Conservation (phyloP, 257 asterid genomes). For the Buddleja alternifolia region DNA sequence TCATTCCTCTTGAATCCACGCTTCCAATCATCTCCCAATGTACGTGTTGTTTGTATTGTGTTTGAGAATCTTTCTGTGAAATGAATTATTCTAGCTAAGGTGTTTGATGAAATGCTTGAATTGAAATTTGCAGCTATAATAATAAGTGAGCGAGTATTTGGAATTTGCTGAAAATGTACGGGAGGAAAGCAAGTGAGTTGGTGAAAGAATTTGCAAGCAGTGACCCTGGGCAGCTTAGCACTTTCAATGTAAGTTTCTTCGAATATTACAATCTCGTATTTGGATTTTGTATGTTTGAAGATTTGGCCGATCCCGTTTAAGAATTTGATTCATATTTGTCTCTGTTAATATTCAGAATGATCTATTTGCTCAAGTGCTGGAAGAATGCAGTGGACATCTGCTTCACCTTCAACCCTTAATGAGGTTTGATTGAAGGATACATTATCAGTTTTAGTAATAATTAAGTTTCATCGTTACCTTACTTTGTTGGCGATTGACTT, state of each 20-base stretch:
- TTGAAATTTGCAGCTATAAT: conserved; percentile 30
- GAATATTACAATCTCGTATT: background rate
- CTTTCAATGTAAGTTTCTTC: conserved; percentile 64
- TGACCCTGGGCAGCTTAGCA: conserved; percentile 75
- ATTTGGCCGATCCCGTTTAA: conserved; percentile 9
- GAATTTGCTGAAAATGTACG: conserved; percentile 55
- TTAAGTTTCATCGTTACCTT: too few species aligned
- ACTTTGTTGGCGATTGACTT: too few species aligned
- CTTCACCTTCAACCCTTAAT: conserved; percentile 69
- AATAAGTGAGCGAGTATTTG: conserved; percentile 6
- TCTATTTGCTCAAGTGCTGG: conserved; percentile 77
- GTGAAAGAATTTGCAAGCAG: conserved; percentile 70
- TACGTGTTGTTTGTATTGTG: too few species aligned
- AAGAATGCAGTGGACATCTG: conserved; percentile 78
- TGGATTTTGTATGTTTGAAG: background rate
- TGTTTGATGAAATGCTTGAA: conserved; percentile 50
- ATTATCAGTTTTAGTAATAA: too few species aligned
- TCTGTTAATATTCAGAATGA: conserved; percentile 52
- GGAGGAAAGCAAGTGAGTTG: conserved; percentile 70
- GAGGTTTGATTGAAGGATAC: too few species aligned
- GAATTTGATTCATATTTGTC: conserved; percentile 18
- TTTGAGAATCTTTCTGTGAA: too few species aligned
- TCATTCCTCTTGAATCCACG: too few species aligned
- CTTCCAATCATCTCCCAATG: too few species aligned
- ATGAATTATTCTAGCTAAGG: background rate